phyloP scores from a whole-genome alignment of 768 basidiomycete species.

The Termitomyces sp. region DNA sequence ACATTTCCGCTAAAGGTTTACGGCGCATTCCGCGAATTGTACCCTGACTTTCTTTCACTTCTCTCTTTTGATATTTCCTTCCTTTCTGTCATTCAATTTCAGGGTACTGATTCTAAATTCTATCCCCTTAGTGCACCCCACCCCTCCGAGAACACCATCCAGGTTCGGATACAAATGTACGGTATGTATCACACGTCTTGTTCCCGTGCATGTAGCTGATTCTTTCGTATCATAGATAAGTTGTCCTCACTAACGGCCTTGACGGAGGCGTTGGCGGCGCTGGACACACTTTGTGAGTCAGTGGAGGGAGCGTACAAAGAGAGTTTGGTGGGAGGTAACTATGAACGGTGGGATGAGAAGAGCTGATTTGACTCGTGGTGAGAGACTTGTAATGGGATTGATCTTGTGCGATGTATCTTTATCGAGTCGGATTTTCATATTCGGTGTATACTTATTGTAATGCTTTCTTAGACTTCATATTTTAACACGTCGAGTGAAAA shows the following conservation, averaged over 20 bases:
- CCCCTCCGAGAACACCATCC: conserved; percentile 95
- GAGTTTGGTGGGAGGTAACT: conserved; percentile 51
- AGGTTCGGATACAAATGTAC: conserved; percentile 99
- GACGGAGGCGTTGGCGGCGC: conserved; percentile 67
- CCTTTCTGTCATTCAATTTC: background rate
- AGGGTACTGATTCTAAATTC: background rate
- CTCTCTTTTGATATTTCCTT: background rate
- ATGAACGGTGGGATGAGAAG: conserved; percentile 69
- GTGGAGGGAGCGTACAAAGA: conserved; percentile 66
- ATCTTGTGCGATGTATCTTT: conserved; percentile 6
- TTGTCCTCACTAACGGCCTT: conserved; percentile 85
- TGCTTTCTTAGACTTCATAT: background rate
- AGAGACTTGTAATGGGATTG: background rate
- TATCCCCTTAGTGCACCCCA: conserved; percentile 68
- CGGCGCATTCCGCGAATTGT: background rate
- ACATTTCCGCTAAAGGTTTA: background rate
- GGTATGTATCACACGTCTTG: conserved; percentile 56
- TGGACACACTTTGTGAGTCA: conserved; percentile 72
- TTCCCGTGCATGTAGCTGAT: no score
- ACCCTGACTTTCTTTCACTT: background rate
- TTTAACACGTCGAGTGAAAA: background rate
- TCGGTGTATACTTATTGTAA: conserved; percentile 7
- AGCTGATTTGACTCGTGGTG: conserved; percentile 32
- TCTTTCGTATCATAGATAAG: conserved; percentile 55
- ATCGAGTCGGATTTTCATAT: conserved; percentile 6